phyloP scores from a whole-genome alignment of 768 basidiomycete genomes.

The Boletus pseudopeckii region DNA sequence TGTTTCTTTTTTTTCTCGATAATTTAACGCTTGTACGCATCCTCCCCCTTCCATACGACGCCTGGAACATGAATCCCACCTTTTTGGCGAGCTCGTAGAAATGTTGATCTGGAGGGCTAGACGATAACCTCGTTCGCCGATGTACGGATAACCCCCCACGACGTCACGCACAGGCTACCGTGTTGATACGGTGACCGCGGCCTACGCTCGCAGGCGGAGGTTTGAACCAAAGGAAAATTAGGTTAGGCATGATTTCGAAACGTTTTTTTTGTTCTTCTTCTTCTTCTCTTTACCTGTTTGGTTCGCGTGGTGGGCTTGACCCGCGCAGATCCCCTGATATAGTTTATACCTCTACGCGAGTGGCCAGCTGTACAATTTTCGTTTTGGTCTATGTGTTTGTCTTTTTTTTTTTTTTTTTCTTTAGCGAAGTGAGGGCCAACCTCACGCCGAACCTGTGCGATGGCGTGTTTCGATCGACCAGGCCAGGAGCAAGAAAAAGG shows the following conservation, averaged over 20 bases:
- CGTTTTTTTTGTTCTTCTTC: not conserved
- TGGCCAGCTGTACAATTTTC: not conserved
- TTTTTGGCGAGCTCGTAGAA: not conserved
- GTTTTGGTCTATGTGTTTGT: not conserved
- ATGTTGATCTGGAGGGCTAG: not conserved
- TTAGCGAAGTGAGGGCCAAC: constrained; percentile 21
- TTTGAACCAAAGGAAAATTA: constrained; percentile 3
- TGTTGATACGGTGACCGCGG: constrained; percentile 18
- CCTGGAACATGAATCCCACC: too few relatives aligned
- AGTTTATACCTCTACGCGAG: not conserved
- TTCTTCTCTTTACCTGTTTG: not conserved
- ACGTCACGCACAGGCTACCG: constrained; percentile 17
- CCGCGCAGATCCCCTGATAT: constrained; percentile 8
- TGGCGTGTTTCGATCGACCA: not conserved
- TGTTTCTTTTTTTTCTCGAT: too few relatives aligned
- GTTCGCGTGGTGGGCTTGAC: not conserved
- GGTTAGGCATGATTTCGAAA: constrained; percentile 6
- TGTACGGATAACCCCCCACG: constrained; percentile 6
- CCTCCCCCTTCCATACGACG: too few relatives aligned
- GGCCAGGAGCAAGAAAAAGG: not conserved
- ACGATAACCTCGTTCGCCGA: constrained; percentile 5
- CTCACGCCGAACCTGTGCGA: constrained; percentile 10
- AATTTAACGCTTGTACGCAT: too few relatives aligned
- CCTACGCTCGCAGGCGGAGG: constrained; percentile 3
- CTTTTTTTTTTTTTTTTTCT: not conserved